These are phyloP conservation scores for Boletellus emodensis DNA, from an alignment of 768 basidiomycete genomes.

Conservation along the genomic window DNA sequence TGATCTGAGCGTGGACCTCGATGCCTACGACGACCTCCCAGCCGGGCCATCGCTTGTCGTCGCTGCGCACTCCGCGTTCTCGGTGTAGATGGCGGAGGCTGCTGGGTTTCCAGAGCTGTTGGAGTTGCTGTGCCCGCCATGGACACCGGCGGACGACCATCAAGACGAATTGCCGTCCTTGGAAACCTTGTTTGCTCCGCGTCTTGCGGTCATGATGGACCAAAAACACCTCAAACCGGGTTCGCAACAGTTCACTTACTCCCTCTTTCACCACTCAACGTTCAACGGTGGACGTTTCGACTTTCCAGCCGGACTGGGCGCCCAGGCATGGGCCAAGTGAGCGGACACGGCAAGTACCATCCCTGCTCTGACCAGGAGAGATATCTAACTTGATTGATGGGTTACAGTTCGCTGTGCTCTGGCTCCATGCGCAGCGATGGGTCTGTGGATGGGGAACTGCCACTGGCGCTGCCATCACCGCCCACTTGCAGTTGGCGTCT, in stretches of 20 bases:
- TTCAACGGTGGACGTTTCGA: background rate
- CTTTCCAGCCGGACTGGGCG: background rate
- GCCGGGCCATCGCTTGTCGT: slow-evolving; percentile 62
- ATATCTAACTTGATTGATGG: background rate
- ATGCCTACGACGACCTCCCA: slow-evolving; percentile 92
- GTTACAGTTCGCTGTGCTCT: background rate
- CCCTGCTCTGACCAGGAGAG: background rate
- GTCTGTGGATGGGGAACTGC: slow-evolving; percentile 8
- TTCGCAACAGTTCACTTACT: too few species aligned
- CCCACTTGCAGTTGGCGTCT: slow-evolving; percentile 8
- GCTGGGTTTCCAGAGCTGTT: slow-evolving; percentile 11
- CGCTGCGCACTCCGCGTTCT: slow-evolving; percentile 9
- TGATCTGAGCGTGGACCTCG: slow-evolving; percentile 94
- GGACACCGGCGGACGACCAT: slow-evolving; percentile 22
- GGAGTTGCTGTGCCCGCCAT: slow-evolving; percentile 16
- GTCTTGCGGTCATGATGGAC: background rate
- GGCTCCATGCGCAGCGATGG: slow-evolving; percentile 3
- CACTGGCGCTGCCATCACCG: background rate
- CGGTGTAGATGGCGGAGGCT: background rate
- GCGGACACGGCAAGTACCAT: slow-evolving; percentile 1
- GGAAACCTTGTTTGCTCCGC: background rate
- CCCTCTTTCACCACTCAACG: too few species aligned
- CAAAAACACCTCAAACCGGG: background rate
- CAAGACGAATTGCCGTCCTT: slow-evolving; percentile 14
- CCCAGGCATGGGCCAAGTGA: too few species aligned